Evolutionary conservation across 1,284 basidiomycete species (phyloP), one percentile per base, ranked within the genome.

Genomic region (Microbotryum violaceum): DNA sequence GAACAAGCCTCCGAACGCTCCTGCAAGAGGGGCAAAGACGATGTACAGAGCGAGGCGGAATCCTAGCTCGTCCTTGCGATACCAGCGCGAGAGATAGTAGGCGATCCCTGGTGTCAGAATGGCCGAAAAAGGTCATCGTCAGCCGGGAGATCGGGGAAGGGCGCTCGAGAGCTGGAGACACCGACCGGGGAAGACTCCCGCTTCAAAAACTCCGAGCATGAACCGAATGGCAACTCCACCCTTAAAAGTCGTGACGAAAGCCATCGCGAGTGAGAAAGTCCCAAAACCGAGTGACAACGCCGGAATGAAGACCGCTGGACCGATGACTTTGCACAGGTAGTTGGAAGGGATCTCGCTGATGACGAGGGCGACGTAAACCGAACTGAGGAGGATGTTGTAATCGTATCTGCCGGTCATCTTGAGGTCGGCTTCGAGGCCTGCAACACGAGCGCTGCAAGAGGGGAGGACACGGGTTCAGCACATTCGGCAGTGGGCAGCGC

Each of bases 31-130:
- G 2, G 72, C 70, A 0, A 61, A 66, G 7, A 73, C 65, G 14
- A 73, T 53, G 61, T 72, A 73, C 29, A 71, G 27, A 21, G 70
- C 69, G 20, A 73, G 51, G n/a, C 72, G 61, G 29, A 73, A 67
- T 9, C 64, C 66, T 4, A 73, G 57, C 49, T 73, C 72, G 42
- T 73, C 72, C 54, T 69, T 69, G 44, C 59, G 62, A 50, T 73
- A 73, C 63, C 66, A 73, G 3, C 72, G 49, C 4, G 62, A 63
- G 23, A 73, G 61, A 48, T 73, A 72, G 60, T 60, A 72, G 1
- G 70, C 64, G 44, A 72, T 70, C 1, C 44, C 49, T 14, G 27
- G 27, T 27, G 27, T 27, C 27, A 27, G 27, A 27, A 27, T 27
- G 1, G 27, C 27, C 27, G 27, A 27, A 27, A 6, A 27, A 27